Evolutionary conservation across 2,329 filamentous ascomycete species (phyloP).

Genomic region (Cercospora sp.): DNA sequence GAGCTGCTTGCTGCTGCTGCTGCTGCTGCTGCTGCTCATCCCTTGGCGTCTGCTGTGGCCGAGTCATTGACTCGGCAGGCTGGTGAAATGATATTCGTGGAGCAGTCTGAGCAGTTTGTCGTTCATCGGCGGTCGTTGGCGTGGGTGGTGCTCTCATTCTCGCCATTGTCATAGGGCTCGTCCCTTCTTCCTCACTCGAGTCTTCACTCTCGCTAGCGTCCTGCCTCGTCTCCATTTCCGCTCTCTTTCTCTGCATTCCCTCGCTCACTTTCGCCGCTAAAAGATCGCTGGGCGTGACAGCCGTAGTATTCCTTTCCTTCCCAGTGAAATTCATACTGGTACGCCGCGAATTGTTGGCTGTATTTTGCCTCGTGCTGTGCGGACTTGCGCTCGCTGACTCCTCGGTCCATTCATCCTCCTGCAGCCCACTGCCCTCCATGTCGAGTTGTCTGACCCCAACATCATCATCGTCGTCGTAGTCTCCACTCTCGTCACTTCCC

Average conservation of each 20-base stretch:
- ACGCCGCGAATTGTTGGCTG: slow-evolving; percentile 40
- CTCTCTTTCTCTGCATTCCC: slow-evolving; percentile 6
- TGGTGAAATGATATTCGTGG: not conserved
- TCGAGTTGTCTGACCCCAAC: slow-evolving; percentile 17
- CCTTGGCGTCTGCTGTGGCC: not conserved
- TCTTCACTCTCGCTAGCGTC: slow-evolving; percentile 20
- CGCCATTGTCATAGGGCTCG: slow-evolving; percentile 19
- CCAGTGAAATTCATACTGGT: slow-evolving; percentile 27
- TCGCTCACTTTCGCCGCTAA: slow-evolving; percentile 16
- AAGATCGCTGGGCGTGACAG: slow-evolving; percentile 19
- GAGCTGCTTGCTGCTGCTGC: not conserved
- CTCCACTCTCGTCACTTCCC: slow-evolving; percentile 30
- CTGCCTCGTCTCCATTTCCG: slow-evolving; percentile 5
- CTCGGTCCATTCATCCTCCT: slow-evolving; percentile 42
- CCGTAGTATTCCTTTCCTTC: slow-evolving; percentile 27
- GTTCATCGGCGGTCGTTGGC: not conserved
- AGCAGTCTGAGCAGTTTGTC: not conserved
- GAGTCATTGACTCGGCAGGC: not conserved
- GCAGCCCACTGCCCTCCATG: slow-evolving; percentile 35
- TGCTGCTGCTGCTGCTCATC: not conserved
- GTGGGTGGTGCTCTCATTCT: slow-evolving; percentile 4
- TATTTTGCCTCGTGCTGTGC: slow-evolving; percentile 40
- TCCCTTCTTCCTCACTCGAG: slow-evolving; percentile 13
- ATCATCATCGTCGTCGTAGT: slow-evolving; percentile 32
- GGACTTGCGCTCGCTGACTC: slow-evolving; percentile 41